These are phyloP conservation scores for Penicillium simplicissimum DNA, from an alignment of 495 filamentous ascomycete genomes.

Conservation along the genomic window DNA sequence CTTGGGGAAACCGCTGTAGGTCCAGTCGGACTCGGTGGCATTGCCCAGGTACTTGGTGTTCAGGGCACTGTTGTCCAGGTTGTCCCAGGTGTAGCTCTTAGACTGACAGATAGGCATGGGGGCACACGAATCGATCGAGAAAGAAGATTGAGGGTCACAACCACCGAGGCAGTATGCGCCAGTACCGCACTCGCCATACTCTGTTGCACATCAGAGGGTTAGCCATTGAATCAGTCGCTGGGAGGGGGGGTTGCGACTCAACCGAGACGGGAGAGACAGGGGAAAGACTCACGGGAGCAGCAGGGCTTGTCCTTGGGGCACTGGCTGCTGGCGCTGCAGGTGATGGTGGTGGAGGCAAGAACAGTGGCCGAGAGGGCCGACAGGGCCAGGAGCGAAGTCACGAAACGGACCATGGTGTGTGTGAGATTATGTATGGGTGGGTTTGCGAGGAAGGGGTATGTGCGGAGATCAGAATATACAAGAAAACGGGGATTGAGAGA, in stretches of 20 bases:
- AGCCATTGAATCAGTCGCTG: conserved; percentile 3
- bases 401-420: conserved; percentile 39
- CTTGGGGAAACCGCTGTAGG: conserved; percentile 74
- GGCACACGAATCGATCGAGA: conserved; percentile 80
- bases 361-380: conserved; percentile 41
- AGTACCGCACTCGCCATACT: conserved; percentile 90
- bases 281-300: conserved; percentile 78
- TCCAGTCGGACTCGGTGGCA: conserved; percentile 77
- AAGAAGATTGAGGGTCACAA: conserved; percentile 84
- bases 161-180: conserved; percentile 96
- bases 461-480: conserved; percentile 23
- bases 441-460: conserved; percentile 8
- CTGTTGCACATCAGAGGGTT: conserved; percentile 42
- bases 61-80: conserved; percentile 63
- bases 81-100: conserved; percentile 65
- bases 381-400: conserved; percentile 34
- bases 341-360: conserved; percentile 36
- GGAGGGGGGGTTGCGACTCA: not conserved
- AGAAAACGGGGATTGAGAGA: not conserved
- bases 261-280: not conserved
- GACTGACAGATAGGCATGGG: conserved; percentile 79
- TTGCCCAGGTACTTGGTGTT: conserved; percentile 87
- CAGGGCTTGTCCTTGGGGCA: conserved; percentile 81
- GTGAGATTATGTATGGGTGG: conserved; percentile 21
- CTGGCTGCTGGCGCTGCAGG: conserved; percentile 58